Evolutionary conservation across 306 rosid genomes (phyloP).

Genomic region (Gillenia trifoliata): DNA sequence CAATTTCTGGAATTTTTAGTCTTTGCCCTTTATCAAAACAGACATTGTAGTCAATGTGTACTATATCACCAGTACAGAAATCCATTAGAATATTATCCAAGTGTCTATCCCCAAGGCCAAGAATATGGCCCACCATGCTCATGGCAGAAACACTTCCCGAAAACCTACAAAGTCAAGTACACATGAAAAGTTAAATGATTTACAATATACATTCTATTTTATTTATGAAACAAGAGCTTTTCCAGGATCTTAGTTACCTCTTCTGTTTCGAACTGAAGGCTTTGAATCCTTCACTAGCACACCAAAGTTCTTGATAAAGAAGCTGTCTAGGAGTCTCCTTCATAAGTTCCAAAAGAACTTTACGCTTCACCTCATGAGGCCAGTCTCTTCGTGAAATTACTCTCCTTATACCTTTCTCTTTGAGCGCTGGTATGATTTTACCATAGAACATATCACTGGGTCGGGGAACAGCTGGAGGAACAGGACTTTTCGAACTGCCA

Average conservation of each 20-base stretch:
- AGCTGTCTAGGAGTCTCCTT: slow-evolving; percentile 87
- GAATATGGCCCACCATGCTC: slow-evolving; percentile 96
- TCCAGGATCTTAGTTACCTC: slow-evolving; percentile 41
- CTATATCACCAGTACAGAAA: slow-evolving; percentile 83
- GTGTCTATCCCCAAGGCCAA: slow-evolving; percentile 95
- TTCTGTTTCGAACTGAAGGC: slow-evolving; percentile 82
- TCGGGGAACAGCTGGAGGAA: slow-evolving; percentile 87
- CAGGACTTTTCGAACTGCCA: slow-evolving; percentile 60
- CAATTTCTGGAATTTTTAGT: slow-evolving; percentile 92
- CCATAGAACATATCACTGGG: slow-evolving; percentile 99
- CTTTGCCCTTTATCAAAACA: slow-evolving; percentile 92
- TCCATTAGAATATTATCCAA: slow-evolving; percentile 89
- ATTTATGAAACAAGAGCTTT: not conserved
- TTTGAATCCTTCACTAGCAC: slow-evolving; percentile 97
- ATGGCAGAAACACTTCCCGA: slow-evolving; percentile 93
- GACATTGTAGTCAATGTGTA: slow-evolving; percentile 92
- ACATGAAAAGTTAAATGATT: slow-evolving; percentile 10
- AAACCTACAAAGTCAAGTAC: slow-evolving; percentile 52
- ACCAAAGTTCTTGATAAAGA: slow-evolving; percentile 93
- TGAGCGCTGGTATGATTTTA: slow-evolving; percentile 96
- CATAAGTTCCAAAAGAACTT: slow-evolving; percentile 92
- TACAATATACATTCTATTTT: not conserved
- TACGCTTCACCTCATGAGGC: slow-evolving; percentile 96
- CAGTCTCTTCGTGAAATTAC: slow-evolving; percentile 98
- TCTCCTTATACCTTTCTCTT: slow-evolving; percentile 97